Evolutionary conservation across 2,329 filamentous ascomycete species (phyloP).

Genomic region (Cadophora gregata): DNA sequence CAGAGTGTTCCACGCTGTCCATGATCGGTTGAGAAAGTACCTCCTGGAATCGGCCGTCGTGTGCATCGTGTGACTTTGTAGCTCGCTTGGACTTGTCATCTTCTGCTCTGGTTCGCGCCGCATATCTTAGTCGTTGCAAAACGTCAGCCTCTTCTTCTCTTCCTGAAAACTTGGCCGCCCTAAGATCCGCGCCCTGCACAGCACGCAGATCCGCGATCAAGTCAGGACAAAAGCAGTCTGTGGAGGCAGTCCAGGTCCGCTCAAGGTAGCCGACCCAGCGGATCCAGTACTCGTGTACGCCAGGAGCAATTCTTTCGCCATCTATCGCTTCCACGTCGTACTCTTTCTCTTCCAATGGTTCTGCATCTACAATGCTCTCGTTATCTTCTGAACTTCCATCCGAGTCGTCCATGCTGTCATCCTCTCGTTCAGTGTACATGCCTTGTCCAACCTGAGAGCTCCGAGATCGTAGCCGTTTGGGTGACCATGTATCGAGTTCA

Average conservation of each 20-base stretch:
- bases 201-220: constrained; percentile 18
- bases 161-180: neutral
- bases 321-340: constrained; percentile 21
- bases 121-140: neutral
- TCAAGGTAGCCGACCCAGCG: constrained; percentile 20
- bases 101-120: neutral
- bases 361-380: neutral
- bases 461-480: neutral
- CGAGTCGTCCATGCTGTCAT: neutral
- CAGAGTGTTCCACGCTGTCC: neutral
- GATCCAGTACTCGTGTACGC: constrained; percentile 17
- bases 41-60: neutral
- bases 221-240: constrained; percentile 21
- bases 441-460: neutral
- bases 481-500: neutral
- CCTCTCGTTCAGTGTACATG: neutral
- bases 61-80: neutral
- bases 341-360: neutral
- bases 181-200: neutral
- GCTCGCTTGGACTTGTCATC: neutral
- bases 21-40: neutral
- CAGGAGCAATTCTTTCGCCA: constrained; percentile 5
- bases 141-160: neutral
- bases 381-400: neutral
- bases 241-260: constrained; percentile 21